phyloP scores from a whole-genome alignment of 2,329 filamentous ascomycete species.

The Clathrospora elynae region DNA sequence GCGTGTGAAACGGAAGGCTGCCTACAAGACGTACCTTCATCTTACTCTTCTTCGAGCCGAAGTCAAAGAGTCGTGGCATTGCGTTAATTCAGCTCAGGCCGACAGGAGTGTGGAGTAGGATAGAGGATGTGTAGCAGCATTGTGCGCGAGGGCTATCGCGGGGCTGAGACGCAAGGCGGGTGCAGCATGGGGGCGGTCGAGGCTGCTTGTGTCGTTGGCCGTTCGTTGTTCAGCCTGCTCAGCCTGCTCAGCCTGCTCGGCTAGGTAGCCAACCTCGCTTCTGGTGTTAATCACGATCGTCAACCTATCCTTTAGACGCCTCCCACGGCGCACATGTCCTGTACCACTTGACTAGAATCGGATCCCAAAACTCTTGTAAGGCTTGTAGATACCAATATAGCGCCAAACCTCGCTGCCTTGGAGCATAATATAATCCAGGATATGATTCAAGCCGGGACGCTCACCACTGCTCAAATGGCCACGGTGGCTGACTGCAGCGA shows the following conservation, averaged over 20 bases:
- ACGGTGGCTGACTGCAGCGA: conserved; percentile 27
- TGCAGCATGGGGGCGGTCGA: conserved; percentile 1
- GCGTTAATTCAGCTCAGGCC: not conserved
- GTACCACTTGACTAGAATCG: not conserved
- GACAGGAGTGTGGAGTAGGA: conserved; percentile 1
- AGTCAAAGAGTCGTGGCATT: conserved; percentile 3
- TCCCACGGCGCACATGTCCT: not conserved
- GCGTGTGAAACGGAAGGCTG: not conserved
- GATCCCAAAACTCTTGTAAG: not conserved
- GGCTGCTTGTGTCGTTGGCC: conserved; percentile 1
- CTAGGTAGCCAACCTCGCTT: not conserved
- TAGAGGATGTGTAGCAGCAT: conserved; percentile 4
- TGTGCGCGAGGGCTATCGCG: conserved; percentile 2
- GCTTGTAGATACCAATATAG: conserved; percentile 4
- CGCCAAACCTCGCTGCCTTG: conserved; percentile 16
- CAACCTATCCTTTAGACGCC: not conserved
- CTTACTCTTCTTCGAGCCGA: conserved; percentile 5
- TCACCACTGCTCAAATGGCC: conserved; percentile 25
- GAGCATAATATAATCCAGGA: conserved; percentile 15
- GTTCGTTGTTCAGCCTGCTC: not conserved
- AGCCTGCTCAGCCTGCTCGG: not conserved
- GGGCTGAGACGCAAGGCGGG: conserved; percentile 3
- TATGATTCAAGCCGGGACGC: conserved; percentile 28
- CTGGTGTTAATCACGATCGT: not conserved
- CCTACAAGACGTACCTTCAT: conserved; percentile 1